Evolutionary conservation across 257 asterid species (phyloP), one percentile per base, ranked within the genome.

Genomic region (Nicotiana noctiflora): DNA sequence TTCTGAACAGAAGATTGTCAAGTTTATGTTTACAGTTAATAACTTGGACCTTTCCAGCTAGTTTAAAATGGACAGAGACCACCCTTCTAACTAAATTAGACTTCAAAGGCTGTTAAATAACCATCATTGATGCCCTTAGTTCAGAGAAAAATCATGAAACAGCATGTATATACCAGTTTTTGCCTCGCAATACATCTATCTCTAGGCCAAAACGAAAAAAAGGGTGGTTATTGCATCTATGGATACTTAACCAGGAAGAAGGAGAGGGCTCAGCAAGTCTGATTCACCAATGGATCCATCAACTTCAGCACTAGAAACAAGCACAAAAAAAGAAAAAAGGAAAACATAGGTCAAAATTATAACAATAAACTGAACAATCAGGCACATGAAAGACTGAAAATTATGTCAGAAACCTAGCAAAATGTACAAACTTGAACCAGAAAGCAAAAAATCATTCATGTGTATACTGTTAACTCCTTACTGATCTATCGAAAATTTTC

Each of bases 261-360:
- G 56, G 56, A 13, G 17, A 51, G 1, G 56, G 49, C 49, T 40
- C 46, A 40, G 49, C 49, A 40, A 40, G 21, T 88, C 97, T 79
- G 94, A 84, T 74, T 91, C 97, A 81, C 89, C 95, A 86, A 85
- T 76, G 8, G 94, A 90, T 76, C 92, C 93, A 77, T 92, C 97
- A 87, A 92, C 79, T 27, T 88, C 95, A 75, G 77, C 89, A 85
- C 98, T 92, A 60, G 25, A 53, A 86, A 83, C 81, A 60, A 70
- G 6, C n/a, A n/a, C 40, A 62, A 75, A 59, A 27, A 76, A n/a
- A 51, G 15, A 37, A 61, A n/a, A n/a, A 5, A n/a, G 8, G 21
- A 19, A 64, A 23, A 62, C 25, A 1, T 37, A 40, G 25, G 15
- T 59, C 46, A 77, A 18, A 23, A 78, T 44, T 27, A 40, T 32